These are phyloP conservation scores for Acer saccharum DNA, from an alignment of 345 rosid species.

Conservation along the genomic window DNA sequence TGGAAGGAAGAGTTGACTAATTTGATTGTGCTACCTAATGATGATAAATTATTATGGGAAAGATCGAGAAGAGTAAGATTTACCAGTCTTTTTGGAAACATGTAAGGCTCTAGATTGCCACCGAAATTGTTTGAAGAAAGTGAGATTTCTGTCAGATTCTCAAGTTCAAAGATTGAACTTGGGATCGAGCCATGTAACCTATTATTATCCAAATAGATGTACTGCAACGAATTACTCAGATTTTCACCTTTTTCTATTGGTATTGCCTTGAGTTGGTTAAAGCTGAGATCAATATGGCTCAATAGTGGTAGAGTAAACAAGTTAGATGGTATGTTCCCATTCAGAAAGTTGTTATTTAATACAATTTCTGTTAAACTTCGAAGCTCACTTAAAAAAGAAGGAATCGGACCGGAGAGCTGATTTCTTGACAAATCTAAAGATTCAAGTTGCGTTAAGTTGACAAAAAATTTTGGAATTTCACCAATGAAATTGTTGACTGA, in stretches of 20 bases:
- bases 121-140: slow-evolving; percentile 24
- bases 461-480: slow-evolving; percentile 17
- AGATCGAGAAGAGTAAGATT: neutral
- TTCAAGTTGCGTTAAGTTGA: neutral
- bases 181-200: slow-evolving; percentile 22
- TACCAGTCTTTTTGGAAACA: slow-evolving; percentile 12
- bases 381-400: no score
- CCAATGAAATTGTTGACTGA: slow-evolving; percentile 15
- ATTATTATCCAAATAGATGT: slow-evolving; percentile 4
- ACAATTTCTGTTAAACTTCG: no score
- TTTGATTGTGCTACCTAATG: neutral
- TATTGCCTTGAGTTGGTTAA: no score
- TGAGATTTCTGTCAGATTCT: neutral
- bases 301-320: no score
- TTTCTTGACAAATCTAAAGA: neutral
- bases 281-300: no score
- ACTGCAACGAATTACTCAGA: neutral
- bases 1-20: slow-evolving; percentile 8
- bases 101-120: slow-evolving; percentile 16
- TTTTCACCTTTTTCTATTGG: neutral
- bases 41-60: neutral
- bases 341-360: no score
- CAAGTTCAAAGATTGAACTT: slow-evolving; percentile 3
- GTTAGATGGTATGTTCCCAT: no score
- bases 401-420: neutral